Conservation (phyloP, 2,329 filamentous ascomycete species). For the Periconia sp. region DNA sequence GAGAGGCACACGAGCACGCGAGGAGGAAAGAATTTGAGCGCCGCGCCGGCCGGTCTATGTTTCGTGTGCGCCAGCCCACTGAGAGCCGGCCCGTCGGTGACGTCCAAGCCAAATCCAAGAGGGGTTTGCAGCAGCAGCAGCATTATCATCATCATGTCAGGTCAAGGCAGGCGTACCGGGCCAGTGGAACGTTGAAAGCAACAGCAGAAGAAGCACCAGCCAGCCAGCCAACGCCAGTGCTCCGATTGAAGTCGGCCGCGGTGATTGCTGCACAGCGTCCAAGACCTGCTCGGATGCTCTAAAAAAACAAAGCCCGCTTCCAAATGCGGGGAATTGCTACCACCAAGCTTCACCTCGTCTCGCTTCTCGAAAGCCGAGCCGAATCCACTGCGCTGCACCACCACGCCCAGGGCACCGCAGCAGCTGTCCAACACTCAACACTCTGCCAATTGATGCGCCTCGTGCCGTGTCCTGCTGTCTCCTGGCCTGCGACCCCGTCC, state of each 20-base stretch:
- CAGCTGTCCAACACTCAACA: slow-evolving; percentile 26
- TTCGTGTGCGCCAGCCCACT: too few species aligned
- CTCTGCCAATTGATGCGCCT: slow-evolving; percentile 13
- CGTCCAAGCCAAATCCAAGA: not conserved
- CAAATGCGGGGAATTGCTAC: slow-evolving; percentile 45
- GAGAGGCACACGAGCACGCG: slow-evolving; percentile 34
- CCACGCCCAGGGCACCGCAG: slow-evolving; percentile 27
- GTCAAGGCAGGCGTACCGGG: slow-evolving; percentile 17
- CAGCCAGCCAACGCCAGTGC: slow-evolving; percentile 24
- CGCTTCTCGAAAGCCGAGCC: slow-evolving; percentile 44
- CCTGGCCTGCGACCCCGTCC: not conserved
- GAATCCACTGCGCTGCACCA: slow-evolving; percentile 34
- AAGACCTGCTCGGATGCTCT: slow-evolving; percentile 28
- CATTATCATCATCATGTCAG: slow-evolving; percentile 1
- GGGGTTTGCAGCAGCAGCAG: not conserved
- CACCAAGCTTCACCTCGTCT: slow-evolving; percentile 35
- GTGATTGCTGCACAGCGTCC: slow-evolving; percentile 35
- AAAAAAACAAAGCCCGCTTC: slow-evolving; percentile 37
- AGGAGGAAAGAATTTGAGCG: slow-evolving; percentile 4
- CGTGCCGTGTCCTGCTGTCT: slow-evolving; percentile 3
- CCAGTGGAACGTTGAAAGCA: slow-evolving; percentile 29
- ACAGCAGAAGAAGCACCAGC: too few species aligned
- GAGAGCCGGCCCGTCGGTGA: too few species aligned
- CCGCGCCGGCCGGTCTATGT: too few species aligned
- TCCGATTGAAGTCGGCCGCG: slow-evolving; percentile 31